Evolutionary conservation across 768 basidiomycete genomes (phyloP), one percentile per base, ranked within the genome.

Genomic region (Podaxis pistillaris): DNA sequence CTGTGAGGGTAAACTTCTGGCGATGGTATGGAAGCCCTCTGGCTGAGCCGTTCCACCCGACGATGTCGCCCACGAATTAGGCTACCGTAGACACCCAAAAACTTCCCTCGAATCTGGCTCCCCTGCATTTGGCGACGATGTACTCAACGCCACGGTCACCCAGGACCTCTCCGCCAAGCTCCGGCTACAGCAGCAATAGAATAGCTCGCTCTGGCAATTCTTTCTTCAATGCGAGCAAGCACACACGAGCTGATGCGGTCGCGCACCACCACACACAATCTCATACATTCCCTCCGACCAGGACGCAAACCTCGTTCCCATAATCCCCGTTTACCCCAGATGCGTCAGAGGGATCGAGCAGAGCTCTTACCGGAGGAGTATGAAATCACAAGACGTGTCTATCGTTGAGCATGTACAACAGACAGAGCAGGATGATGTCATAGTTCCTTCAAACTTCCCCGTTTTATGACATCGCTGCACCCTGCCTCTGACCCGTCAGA

Each of bases 351-450:
- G 9, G 13, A 13, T 50, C 22, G 26, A 50, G 40, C 15, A 50
- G 49, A 51, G 12, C 13, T n/a, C 30, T 38, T 59, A 59, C 58
- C 58, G 58, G 58, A 57, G 56, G 38, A n/a, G 49, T 36, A 4
- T 11, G 7, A 38, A 9, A 59, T 37, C 33, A 50, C 19, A 40
- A 19, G 17, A 51, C 2, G 5, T n/a, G 26, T 15, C 30, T 46
- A 5, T 26, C 41, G 33, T 50, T 51, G 58, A 59, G 58, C 58
- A 50, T 12, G 19, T 30, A 47, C 12, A 36, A 28, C 22, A 44
- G 19, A 36, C 41, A 47, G 58, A 59, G 58, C 58, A 59, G 19
- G 26, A 56, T 56, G 54, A 56, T 56, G 54, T 44, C 49, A 59
- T 59, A 38, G 30, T 38, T 7, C 55, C 30, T 40, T 7, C 17